Evolutionary conservation across 768 basidiomycete genomes (phyloP), one percentile per base, ranked within the genome.

Genomic region (Tylopilus plumbeoviolaceoides): DNA sequence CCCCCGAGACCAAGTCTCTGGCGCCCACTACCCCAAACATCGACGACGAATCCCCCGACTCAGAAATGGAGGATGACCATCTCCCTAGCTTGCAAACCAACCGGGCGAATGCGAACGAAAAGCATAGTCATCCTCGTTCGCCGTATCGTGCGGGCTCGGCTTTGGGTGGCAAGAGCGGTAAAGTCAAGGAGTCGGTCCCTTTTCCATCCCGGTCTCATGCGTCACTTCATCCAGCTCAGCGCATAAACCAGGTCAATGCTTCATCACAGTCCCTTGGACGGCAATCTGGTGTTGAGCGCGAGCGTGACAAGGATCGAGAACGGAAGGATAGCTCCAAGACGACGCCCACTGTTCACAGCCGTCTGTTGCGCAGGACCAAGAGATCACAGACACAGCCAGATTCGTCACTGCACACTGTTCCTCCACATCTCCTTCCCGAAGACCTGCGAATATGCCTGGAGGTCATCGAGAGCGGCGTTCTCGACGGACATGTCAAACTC

Each of bases 401-500:
- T 36, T 67, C 70, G 21, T 68, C 79, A 4, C 69, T 81, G 46
- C 61, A 64, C 41, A 76, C 81, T 7, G 75, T 91, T 17, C 78
- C 87, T 7, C 88, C 90, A 0, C 84, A 86, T 64, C 84, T 87
- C 51, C 69, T 99, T 7, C 95, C 97, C 7, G 90, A 92, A 45
- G 94, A 95, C 63, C 66, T 99, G 44, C 81, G 86, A 47, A 78
- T 82, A 60, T 94, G 94, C 61, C 72, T 98, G 7, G 89, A 93
- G 66, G 89, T 92, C 12, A 83, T 95, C 39, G 85, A 92, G 61
- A 80, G 82, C 33, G 89, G 91, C 23, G 90, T 98, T 42, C 76
- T 97, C 48, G 85, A 90, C 39, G 95, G 97, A 2, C 97, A 99
- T 70, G 78, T 87, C 60, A 81, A 85, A 59, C 78, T 99, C 31